Conservation (phyloP, 495 filamentous ascomycete genomes). For the Hypoxylon subgilvum region DNA sequence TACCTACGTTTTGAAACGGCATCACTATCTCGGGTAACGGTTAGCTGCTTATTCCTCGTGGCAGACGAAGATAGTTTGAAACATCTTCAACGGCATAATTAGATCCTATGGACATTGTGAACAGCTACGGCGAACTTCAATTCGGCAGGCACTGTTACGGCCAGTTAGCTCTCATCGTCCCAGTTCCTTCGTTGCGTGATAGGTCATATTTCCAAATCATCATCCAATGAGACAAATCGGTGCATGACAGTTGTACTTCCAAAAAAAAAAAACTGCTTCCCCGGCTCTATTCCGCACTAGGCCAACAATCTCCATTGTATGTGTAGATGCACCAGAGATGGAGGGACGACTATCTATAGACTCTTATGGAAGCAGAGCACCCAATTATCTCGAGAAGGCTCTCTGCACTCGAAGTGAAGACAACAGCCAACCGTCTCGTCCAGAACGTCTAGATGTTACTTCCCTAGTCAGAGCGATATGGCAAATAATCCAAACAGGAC, state of each 20-base stretch:
- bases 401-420: slow-evolving; percentile 7
- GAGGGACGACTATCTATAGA: slow-evolving; percentile 1
- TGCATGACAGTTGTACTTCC: slow-evolving; percentile 6
- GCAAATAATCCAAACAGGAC: slow-evolving; percentile 18
- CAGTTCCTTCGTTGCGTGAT: not conserved
- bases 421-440: slow-evolving; percentile 12
- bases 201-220: not conserved
- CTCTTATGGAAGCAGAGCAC: slow-evolving; percentile 17
- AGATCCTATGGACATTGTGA: too few relatives aligned
- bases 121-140: too few relatives aligned
- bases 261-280: too few relatives aligned
- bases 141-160: too few relatives aligned
- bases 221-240: slow-evolving; percentile 17
- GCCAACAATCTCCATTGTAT: too few relatives aligned
- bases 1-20: slow-evolving; percentile 5
- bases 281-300: too few relatives aligned
- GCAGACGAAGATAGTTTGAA: slow-evolving; percentile 6
- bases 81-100: slow-evolving; percentile 3
- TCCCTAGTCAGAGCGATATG: slow-evolving; percentile 17
- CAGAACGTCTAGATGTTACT: not conserved
- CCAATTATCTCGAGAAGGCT: slow-evolving; percentile 9
- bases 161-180: too few relatives aligned
- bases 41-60: not conserved
- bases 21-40: not conserved
- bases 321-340: slow-evolving; percentile 10